Conservation (phyloP, 345 rosid genomes). For the Mallotus nudiflorus region DNA sequence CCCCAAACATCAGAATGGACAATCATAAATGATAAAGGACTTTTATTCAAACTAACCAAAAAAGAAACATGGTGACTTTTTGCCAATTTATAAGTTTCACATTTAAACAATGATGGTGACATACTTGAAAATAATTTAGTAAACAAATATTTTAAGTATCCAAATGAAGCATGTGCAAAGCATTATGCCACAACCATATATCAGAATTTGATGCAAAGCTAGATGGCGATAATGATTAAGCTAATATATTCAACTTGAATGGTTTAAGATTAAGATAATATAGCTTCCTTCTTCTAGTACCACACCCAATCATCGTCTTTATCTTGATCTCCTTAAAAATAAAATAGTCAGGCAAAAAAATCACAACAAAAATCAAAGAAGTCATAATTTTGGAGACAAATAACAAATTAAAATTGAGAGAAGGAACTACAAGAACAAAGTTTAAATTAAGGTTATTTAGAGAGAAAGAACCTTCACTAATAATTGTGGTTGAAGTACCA, state of each 20-base stretch:
- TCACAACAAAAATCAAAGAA: not conserved
- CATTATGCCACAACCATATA: conserved; percentile 4
- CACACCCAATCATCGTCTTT: too few relatives aligned
- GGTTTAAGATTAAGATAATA: too few relatives aligned
- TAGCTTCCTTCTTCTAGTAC: too few relatives aligned
- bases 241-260: too few relatives aligned
- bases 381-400: not conserved
- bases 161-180: not conserved
- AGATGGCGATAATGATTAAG: not conserved
- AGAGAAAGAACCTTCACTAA: not conserved
- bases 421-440: not conserved
- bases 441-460: not conserved
- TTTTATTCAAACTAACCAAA: not conserved
- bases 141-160: conserved; percentile 11
- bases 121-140: not conserved
- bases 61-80: conserved; percentile 5
- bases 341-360: conserved; percentile 9
- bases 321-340: conserved; percentile 5
- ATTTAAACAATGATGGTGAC: not conserved
- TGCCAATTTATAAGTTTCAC: not conserved
- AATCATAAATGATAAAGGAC: not conserved
- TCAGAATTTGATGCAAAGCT: not conserved
- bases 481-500: not conserved
- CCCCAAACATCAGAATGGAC: not conserved
- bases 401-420: not conserved